Conservation (phyloP, 371 early-diverging fungal genomes). For the Apophysomyces variabilis region DNA sequence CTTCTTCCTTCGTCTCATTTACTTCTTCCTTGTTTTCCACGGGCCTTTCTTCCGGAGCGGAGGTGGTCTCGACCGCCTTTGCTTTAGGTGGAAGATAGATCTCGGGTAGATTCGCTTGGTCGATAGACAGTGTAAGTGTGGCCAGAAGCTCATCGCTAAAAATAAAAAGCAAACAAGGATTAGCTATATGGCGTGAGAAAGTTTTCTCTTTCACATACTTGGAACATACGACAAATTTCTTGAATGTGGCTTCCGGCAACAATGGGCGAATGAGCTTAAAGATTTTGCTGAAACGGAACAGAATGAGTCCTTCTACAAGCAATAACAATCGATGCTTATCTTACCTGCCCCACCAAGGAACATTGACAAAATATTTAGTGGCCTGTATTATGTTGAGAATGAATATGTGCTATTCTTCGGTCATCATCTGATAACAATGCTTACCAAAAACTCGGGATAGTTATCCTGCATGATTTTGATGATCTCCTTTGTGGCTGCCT, state of each 20-base stretch:
- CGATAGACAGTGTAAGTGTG: constrained; percentile 22
- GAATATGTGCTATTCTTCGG: background rate
- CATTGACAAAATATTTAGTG: constrained; percentile 62
- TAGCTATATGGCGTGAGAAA: background rate
- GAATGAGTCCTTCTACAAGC: no score
- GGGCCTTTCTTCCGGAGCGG: background rate
- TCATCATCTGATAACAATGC: background rate
- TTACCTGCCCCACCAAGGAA: constrained; percentile 67
- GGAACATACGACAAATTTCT: constrained; percentile 62
- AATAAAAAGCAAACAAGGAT: constrained; percentile 7
- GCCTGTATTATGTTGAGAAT: constrained; percentile 24
- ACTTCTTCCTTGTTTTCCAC: background rate
- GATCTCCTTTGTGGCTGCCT: constrained; percentile 55
- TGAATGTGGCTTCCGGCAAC: constrained; percentile 61
- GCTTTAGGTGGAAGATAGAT: constrained; percentile 15
- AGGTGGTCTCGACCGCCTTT: constrained; percentile 5
- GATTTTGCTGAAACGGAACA: constrained; percentile 38
- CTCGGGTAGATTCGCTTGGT: constrained; percentile 17
- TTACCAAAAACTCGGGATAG: constrained; percentile 66
- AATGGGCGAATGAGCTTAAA: constrained; percentile 59
- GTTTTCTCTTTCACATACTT: constrained; percentile 26
- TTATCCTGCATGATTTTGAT: constrained; percentile 66
- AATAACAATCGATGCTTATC: background rate
- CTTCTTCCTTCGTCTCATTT: background rate
- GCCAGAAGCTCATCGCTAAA: constrained; percentile 22